phyloP scores from a whole-genome alignment of 495 filamentous ascomycete species.

The Penicillium waksmanii region DNA sequence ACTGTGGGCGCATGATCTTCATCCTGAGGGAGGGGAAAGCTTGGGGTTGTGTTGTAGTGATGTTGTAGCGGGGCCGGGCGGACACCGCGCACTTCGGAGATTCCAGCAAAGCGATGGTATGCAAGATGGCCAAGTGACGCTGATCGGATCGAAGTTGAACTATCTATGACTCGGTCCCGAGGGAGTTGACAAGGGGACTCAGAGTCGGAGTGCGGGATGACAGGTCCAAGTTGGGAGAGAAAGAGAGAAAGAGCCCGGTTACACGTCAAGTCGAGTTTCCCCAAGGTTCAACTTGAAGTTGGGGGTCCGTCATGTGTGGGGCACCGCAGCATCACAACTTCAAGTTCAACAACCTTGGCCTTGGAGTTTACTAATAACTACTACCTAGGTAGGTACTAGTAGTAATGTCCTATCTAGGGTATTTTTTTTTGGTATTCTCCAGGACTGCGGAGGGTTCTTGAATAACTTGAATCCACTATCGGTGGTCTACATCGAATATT shows the following conservation, averaged over 20 bases:
- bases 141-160: constrained; percentile 3
- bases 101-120: not conserved
- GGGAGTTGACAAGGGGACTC: not conserved
- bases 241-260: not conserved
- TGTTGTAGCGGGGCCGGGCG: not conserved
- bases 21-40: constrained; percentile 32
- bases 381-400: too few species aligned
- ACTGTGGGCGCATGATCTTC: constrained; percentile 42
- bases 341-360: too few species aligned
- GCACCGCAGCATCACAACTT: not conserved
- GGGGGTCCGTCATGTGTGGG: constrained; percentile 1
- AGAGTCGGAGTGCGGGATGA: too few species aligned
- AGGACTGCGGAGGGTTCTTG: too few species aligned
- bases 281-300: not conserved
- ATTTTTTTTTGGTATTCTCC: too few species aligned
- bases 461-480: too few species aligned
- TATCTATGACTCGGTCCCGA: not conserved
- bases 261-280: too few species aligned
- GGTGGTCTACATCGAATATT: too few species aligned
- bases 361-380: too few species aligned
- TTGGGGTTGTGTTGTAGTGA: not conserved
- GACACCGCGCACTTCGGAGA: not conserved
- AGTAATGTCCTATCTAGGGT: too few species aligned
- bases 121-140: not conserved
- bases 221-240: not conserved